Evolutionary conservation across 164 flowering plant genomes (phyloP).

Genomic region (Tetracentron sinense): DNA sequence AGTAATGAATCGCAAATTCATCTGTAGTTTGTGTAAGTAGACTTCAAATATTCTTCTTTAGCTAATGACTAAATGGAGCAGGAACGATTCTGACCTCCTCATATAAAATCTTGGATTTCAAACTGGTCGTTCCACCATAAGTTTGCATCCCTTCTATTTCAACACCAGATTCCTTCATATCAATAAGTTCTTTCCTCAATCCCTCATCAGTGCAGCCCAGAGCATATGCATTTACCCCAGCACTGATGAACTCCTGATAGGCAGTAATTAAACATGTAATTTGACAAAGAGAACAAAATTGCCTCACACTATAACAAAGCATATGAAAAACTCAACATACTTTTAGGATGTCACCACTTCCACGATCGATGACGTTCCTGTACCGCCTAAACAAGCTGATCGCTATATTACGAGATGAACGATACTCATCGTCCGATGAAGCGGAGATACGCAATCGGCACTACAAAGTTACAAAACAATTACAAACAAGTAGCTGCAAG

Average conservation of each 20-base stretch:
- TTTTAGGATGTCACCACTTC: constrained; percentile 87
- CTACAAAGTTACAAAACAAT: constrained; percentile 24
- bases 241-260: constrained; percentile 83
- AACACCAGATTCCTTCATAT: constrained; percentile 61
- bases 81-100: constrained; percentile 50
- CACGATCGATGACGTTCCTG: constrained; percentile 70
- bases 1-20: too few relatives aligned
- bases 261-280: constrained; percentile 6
- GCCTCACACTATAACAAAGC: constrained; percentile 1
- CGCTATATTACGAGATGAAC: constrained; percentile 93
- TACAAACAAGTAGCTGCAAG: not conserved
- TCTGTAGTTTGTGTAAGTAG: too few relatives aligned
- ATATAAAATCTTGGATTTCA: constrained; percentile 65
- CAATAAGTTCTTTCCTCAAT: constrained; percentile 68
- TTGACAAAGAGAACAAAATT: not conserved
- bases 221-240: constrained; percentile 96
- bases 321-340: constrained; percentile 37
- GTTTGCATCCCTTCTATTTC: constrained; percentile 69
- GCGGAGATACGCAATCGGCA: constrained; percentile 40
- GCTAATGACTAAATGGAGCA: not conserved
- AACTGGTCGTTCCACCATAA: constrained; percentile 67
- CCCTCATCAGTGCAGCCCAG: constrained; percentile 94
- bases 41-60: too few relatives aligned
- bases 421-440: constrained; percentile 80
- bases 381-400: constrained; percentile 79